Evolutionary conservation across 352 stramenopile species (phyloP).

Genomic region (Phytophthora constricta): DNA sequence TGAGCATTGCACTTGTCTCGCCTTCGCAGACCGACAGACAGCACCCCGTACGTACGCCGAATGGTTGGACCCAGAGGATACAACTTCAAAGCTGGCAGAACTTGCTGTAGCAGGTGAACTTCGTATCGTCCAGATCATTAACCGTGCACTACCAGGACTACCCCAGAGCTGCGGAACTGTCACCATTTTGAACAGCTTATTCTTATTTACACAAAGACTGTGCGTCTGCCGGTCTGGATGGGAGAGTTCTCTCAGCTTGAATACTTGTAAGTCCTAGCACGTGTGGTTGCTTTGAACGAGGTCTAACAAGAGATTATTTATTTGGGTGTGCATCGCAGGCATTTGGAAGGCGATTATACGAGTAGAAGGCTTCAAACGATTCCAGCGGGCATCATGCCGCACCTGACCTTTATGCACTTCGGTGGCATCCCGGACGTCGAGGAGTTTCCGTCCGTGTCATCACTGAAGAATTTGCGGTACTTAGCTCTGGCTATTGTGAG

Average conservation of each 20-base stretch:
- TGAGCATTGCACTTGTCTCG: conserved; percentile 44
- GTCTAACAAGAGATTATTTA: too few species aligned
- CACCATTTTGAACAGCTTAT: conserved; percentile 42
- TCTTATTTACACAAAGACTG: conserved; percentile 43
- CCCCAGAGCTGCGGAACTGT: conserved; percentile 42
- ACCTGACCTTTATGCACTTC: conserved; percentile 50
- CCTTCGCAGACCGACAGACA: conserved; percentile 44
- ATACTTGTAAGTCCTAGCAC: conserved; percentile 49
- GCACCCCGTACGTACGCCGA: conserved; percentile 37
- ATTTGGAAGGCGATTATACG: conserved; percentile 47
- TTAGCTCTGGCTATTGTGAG: conserved; percentile 33
- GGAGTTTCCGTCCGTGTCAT: conserved; percentile 39
- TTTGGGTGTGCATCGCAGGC: too few species aligned
- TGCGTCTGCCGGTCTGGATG: conserved; percentile 29
- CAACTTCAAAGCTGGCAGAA: conserved; percentile 27
- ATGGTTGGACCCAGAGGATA: conserved; percentile 48
- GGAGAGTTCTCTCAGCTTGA: conserved; percentile 35
- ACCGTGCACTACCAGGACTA: conserved; percentile 40
- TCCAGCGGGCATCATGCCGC: conserved; percentile 34
- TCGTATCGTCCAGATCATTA: conserved; percentile 54
- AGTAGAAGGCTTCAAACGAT: conserved; percentile 33
- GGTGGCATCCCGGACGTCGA: conserved; percentile 41
- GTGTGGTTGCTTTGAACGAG: too few species aligned
- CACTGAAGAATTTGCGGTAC: conserved; percentile 43
- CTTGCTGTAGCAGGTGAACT: conserved; percentile 44